Conservation (phyloP, 805 yeast species). For the Pichia membranifaciens region DNA sequence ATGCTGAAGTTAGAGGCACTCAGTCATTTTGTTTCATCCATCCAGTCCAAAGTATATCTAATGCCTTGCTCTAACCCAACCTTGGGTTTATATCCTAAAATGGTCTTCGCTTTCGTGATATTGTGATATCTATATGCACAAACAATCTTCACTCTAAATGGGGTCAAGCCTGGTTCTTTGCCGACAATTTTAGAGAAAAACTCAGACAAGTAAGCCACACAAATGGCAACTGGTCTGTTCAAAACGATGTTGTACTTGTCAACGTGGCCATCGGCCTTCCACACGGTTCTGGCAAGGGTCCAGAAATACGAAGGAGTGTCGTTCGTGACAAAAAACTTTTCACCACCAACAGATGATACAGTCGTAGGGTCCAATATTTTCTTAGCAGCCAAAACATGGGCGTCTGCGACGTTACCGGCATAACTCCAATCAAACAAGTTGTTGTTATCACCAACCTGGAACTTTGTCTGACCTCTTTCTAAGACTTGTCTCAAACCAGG, state of each 20-base stretch:
- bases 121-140: constrained; percentile 94
- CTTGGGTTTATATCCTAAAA: constrained; percentile 75
- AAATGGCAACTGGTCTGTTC: constrained; percentile 68
- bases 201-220: constrained; percentile 76
- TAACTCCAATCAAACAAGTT: constrained; percentile 95
- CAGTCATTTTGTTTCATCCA: constrained; percentile 53
- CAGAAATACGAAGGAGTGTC: constrained; percentile 94
- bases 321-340: constrained; percentile 84
- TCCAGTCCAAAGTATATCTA: constrained; percentile 74
- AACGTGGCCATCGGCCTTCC: constrained; percentile 93
- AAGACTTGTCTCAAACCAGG: constrained; percentile 88
- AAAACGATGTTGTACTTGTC: constrained; percentile 65
- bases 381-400: constrained; percentile 89
- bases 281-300: constrained; percentile 93
- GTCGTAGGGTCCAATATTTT: constrained; percentile 48
- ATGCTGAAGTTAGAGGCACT: no score
- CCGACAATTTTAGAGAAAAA: constrained; percentile 63
- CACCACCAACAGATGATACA: constrained; percentile 61
- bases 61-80: constrained; percentile 79
- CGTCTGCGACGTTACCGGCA: constrained; percentile 97
- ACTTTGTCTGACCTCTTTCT: constrained; percentile 76
- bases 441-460: constrained; percentile 91
- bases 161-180: constrained; percentile 90
- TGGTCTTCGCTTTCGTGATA: constrained; percentile 74
- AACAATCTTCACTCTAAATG: constrained; percentile 87